These are phyloP conservation scores for Venturia asperata DNA, from an alignment of 2,329 filamentous ascomycete genomes.

Conservation along the genomic window DNA sequence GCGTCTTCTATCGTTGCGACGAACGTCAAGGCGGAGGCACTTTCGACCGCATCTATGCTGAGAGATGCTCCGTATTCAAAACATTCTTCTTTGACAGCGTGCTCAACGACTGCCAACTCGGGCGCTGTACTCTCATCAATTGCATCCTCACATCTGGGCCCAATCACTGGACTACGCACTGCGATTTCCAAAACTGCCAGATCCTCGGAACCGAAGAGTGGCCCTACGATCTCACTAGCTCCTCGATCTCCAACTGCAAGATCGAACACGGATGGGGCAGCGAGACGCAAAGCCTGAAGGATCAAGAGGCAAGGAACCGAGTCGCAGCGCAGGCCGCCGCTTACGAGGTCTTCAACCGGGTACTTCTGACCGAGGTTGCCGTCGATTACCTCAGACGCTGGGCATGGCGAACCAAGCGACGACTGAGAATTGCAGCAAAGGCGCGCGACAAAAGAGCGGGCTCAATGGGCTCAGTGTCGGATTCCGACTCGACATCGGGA, in stretches of 20 bases:
- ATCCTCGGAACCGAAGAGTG: not conserved
- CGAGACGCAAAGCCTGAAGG: not conserved
- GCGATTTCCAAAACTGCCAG: not conserved
- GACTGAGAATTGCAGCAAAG: not conserved
- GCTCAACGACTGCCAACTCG: not conserved
- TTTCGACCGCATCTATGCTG: not conserved
- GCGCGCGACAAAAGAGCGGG: not conserved
- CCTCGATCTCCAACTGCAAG: not conserved
- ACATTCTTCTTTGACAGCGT: not conserved
- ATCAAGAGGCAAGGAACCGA: not conserved
- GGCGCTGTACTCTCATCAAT: not conserved
- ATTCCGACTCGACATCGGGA: not conserved
- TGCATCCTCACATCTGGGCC: slow-evolving; percentile 2
- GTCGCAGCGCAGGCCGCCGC: not conserved
- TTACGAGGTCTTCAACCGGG: slow-evolving; percentile 1
- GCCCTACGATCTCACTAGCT: not conserved
- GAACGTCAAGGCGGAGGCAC: not conserved
- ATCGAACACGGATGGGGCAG: not conserved
- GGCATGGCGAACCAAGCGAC: slow-evolving; percentile 8
- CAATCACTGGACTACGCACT: not conserved
- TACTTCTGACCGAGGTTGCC: not conserved
- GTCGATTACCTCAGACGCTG: slow-evolving; percentile 1
- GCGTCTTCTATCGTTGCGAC: not conserved
- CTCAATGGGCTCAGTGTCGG: not conserved
- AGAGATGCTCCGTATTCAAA: not conserved